Conservation (phyloP, 1,284 basidiomycete genomes). For the Boletus subluridellus region DNA sequence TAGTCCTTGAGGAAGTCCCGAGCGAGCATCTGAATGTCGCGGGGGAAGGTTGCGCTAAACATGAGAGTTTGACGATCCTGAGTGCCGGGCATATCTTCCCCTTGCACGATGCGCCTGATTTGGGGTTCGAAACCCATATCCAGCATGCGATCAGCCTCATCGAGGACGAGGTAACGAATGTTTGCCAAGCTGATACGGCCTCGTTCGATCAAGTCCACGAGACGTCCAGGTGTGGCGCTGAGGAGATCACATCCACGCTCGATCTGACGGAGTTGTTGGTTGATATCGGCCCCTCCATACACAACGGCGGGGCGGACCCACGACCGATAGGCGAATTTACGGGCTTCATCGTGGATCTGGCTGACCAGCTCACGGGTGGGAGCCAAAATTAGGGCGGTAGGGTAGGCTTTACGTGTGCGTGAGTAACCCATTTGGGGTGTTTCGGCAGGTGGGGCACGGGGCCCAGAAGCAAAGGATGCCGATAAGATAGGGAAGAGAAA, state of each 20-base stretch:
- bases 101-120: conserved; percentile 96
- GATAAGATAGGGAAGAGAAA: conserved; percentile 99
- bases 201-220: conserved; percentile 98
- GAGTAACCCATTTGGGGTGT: conserved; percentile 51
- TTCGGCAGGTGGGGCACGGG: conserved; percentile 63
- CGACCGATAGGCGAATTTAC: conserved; percentile 98
- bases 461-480: conserved; percentile 86
- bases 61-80: conserved; percentile 96
- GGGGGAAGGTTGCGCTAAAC: conserved; percentile 99
- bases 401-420: conserved; percentile 86
- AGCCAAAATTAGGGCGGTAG: conserved; percentile 93
- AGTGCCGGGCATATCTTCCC: conserved; percentile 96
- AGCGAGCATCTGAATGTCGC: conserved; percentile 97
- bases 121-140: conserved; percentile 99
- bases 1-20: conserved; percentile 96
- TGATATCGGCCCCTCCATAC: conserved; percentile 98
- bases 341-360: conserved; percentile 98
- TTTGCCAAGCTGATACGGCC: conserved; percentile 95
- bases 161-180: conserved; percentile 96
- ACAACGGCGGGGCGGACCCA: conserved; percentile 99
- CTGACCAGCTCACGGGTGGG: conserved; percentile 98
- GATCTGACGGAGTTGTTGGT: conserved; percentile 88
- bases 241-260: conserved; percentile 98
- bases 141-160: conserved; percentile 99
- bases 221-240: conserved; percentile 96